Conservation (phyloP, 352 stramenopile genomes). For the Phytophthora agathidicida region DNA sequence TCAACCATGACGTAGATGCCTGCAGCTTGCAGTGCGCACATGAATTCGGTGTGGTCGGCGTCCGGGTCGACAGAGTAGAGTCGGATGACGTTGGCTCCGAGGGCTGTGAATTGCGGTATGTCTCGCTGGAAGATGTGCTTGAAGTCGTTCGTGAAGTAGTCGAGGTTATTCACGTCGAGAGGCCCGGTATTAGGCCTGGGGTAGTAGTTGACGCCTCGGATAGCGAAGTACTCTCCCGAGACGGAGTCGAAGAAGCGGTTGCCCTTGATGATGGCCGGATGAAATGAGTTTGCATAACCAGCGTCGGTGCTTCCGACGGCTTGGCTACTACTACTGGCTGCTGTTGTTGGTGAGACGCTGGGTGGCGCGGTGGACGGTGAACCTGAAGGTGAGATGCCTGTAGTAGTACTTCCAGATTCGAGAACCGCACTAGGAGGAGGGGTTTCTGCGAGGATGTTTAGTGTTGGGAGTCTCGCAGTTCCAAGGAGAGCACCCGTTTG, state of each 20-base stretch:
- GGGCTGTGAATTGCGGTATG: slow-evolving; percentile 63
- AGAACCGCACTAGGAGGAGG: background rate
- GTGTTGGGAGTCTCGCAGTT: slow-evolving; percentile 3
- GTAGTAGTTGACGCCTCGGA: slow-evolving; percentile 88
- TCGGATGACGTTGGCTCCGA: slow-evolving; percentile 80
- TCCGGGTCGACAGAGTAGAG: slow-evolving; percentile 83
- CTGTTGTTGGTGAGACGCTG: background rate
- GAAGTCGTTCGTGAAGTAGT: slow-evolving; percentile 83
- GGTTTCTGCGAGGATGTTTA: slow-evolving; percentile 9
- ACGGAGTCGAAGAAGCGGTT: slow-evolving; percentile 81
- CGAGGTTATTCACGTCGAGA: slow-evolving; percentile 78
- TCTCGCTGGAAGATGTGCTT: slow-evolving; percentile 73
- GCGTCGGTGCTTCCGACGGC: slow-evolving; percentile 4
- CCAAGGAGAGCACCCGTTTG: background rate
- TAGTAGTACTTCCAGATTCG: background rate
- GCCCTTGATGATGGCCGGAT: slow-evolving; percentile 67
- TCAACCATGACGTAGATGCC: slow-evolving; percentile 86
- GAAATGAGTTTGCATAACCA: slow-evolving; percentile 7
- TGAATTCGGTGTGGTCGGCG: slow-evolving; percentile 81
- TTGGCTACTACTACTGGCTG: background rate
- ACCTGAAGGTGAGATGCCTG: background rate
- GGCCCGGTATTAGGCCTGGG: slow-evolving; percentile 77
- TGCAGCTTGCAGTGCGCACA: slow-evolving; percentile 75
- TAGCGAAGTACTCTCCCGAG: slow-evolving; percentile 72
- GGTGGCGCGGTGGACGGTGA: background rate